These are phyloP conservation scores for Coemansia sp. DNA, from an alignment of 192 early-diverging fungal species.

Conservation along the genomic window DNA sequence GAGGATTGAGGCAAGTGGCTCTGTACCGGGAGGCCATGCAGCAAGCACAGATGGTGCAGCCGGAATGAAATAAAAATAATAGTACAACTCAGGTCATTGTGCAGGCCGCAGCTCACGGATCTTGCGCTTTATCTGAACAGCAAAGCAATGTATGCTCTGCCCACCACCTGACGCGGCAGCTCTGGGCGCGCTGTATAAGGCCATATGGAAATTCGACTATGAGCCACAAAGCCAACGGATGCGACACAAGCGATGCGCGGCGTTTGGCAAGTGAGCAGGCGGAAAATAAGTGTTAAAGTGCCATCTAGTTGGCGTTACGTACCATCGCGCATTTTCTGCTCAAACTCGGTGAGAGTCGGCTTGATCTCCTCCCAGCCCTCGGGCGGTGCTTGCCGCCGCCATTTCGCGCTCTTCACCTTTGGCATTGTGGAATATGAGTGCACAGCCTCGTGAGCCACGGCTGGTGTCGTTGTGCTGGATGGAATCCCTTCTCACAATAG, in stretches of 20 bases:
- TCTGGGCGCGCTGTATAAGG: background rate
- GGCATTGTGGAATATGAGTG: constrained; percentile 60
- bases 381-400: constrained; percentile 83
- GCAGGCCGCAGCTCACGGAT: background rate
- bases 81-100: background rate
- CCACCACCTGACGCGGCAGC: background rate
- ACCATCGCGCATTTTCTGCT: constrained; percentile 91
- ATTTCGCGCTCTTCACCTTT: constrained; percentile 66
- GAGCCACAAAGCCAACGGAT: too few relatives aligned
- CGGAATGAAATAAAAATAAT: constrained; percentile 3
- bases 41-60: background rate
- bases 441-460: background rate
- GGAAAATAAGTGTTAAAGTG: background rate
- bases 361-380: constrained; percentile 97
- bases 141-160: background rate
- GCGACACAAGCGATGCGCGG: too few relatives aligned
- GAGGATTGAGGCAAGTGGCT: background rate
- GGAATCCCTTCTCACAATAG: background rate
- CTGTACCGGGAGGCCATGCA: background rate
- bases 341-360: constrained; percentile 88
- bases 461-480: background rate
- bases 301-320: constrained; percentile 8
- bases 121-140: background rate
- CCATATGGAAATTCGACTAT: background rate
- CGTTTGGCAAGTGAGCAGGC: background rate